Conservation (phyloP, 768 basidiomycete genomes). For the Amanita molliuscula region DNA sequence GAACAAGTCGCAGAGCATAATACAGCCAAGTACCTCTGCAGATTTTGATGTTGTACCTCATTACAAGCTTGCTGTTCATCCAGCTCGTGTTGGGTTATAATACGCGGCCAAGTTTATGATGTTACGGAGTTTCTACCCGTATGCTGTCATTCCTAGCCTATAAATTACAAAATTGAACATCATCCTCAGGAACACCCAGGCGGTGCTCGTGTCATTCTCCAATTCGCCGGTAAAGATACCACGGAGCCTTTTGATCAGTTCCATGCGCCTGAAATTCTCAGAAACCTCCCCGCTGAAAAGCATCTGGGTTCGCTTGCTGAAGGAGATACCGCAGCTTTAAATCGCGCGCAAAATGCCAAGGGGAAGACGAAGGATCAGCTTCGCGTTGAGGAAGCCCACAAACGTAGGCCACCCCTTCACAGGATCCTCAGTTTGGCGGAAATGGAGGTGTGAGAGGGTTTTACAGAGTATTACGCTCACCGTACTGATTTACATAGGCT, state of each 20-base stretch:
- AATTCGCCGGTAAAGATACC: conserved; percentile 82
- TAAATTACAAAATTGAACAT: background rate
- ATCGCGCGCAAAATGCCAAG: conserved; percentile 26
- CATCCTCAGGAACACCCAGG: conserved; percentile 64
- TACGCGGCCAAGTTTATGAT: conserved; percentile 74
- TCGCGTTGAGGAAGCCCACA: conserved; percentile 51
- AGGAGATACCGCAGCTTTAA: conserved; percentile 28
- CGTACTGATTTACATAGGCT: conserved; percentile 26
- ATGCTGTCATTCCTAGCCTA: background rate
- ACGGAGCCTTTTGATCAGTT: conserved; percentile 69
- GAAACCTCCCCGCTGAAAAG: conserved; percentile 57
- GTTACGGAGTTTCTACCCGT: conserved; percentile 72
- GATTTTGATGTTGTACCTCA: background rate
- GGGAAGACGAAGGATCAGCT: conserved; percentile 60
- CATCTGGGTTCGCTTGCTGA: conserved; percentile 60
- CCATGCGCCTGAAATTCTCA: conserved; percentile 76
- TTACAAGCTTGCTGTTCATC: conserved; percentile 8
- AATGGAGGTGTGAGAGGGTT: conserved; percentile 53
- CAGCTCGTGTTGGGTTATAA: conserved; percentile 82
- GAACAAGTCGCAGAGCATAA: conserved; percentile 55
- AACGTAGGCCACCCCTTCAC: conserved; percentile 51
- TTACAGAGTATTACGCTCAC: conserved; percentile 3
- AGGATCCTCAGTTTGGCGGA: conserved; percentile 70
- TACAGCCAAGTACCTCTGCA: conserved; percentile 29
- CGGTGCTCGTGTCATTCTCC: conserved; percentile 71